A percentile compares a stretch with the other conserved stretches of the same genome.
Conservation (phyloP, 2,329 filamentous ascomycete species). For the Xylaria arbuscula region DNA sequence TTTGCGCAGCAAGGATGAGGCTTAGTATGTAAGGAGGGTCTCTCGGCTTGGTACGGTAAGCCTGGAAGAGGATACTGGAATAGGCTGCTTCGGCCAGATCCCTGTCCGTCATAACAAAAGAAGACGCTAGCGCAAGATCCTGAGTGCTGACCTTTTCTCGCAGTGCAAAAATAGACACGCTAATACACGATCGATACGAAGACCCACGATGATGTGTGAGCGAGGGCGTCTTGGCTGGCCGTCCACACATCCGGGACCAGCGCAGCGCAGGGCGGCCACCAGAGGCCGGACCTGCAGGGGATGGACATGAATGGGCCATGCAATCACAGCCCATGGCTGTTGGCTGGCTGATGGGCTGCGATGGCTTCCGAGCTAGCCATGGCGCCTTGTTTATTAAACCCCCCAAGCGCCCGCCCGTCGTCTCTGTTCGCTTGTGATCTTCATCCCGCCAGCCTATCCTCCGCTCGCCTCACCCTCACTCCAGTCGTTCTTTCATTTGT, state of each 20-base stretch:
- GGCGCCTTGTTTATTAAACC: conserved; percentile 37
- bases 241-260: conserved; percentile 27
- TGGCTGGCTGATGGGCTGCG: not conserved
- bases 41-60: conserved; percentile 10
- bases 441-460: conserved; percentile 31
- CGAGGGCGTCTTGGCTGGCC: conserved; percentile 11
- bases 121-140: conserved; percentile 12
- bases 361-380: conserved; percentile 8
- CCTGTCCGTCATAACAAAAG: not conserved
- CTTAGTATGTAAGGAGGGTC: conserved; percentile 8
- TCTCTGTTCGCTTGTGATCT: conserved; percentile 24
- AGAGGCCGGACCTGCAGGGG: not conserved
- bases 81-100: not conserved
- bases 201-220: conserved; percentile 28
- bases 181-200: conserved; percentile 33
- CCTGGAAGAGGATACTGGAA: not conserved
- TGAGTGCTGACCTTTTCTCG: not conserved
- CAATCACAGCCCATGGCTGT: not conserved
- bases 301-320: not conserved
- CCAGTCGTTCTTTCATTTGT: conserved; percentile 51
- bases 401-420: conserved; percentile 21
- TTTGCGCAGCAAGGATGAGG: conserved; percentile 15
- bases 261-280: conserved; percentile 3
- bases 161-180: conserved; percentile 15
- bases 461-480: conserved; percentile 31